Conservation (phyloP, 805 yeast species). For the Barnettozyma salicaria region DNA sequence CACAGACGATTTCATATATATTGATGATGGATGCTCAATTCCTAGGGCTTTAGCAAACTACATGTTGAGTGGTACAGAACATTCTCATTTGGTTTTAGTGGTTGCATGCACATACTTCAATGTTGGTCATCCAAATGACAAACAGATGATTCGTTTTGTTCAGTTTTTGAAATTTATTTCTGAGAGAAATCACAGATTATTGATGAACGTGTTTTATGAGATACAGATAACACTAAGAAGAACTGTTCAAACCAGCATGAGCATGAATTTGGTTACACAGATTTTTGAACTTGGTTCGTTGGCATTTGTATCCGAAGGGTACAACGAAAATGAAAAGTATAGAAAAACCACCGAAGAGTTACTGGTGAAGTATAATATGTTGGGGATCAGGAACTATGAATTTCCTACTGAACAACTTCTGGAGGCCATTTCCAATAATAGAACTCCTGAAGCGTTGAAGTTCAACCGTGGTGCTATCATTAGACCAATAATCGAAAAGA, state of each 20-base stretch:
- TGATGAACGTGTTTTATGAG: constrained; percentile 29
- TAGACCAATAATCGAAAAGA: constrained; percentile 7
- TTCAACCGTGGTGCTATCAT: constrained; percentile 3
- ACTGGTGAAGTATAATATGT: constrained; percentile 8
- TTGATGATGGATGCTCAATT: constrained; percentile 31
- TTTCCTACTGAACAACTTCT: constrained; percentile 4
- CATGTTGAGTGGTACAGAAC: constrained; percentile 26
- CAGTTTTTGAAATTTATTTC: constrained; percentile 28
- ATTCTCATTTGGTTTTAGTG: constrained; percentile 29
- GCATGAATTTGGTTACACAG: constrained; percentile 26
- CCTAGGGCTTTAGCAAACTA: constrained; percentile 34
- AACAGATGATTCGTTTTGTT: constrained; percentile 30
- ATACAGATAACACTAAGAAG: constrained; percentile 29
- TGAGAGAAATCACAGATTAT: constrained; percentile 27
- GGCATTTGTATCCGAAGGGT: constrained; percentile 25
- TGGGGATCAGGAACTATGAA: constrained; percentile 11
- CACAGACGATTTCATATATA: constrained; percentile 27
- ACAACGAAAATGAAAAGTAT: constrained; percentile 9
- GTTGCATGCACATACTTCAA: constrained; percentile 32
- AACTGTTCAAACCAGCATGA: constrained; percentile 10
- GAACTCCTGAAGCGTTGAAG: neutral
- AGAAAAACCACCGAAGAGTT: constrained; percentile 6
- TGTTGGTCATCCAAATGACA: constrained; percentile 31
- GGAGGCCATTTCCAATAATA: neutral
- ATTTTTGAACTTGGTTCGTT: constrained; percentile 29